Base-by-base conservation (phyloP, 768 basidiomycete species). In the Cubamyces lactineus region DNA sequence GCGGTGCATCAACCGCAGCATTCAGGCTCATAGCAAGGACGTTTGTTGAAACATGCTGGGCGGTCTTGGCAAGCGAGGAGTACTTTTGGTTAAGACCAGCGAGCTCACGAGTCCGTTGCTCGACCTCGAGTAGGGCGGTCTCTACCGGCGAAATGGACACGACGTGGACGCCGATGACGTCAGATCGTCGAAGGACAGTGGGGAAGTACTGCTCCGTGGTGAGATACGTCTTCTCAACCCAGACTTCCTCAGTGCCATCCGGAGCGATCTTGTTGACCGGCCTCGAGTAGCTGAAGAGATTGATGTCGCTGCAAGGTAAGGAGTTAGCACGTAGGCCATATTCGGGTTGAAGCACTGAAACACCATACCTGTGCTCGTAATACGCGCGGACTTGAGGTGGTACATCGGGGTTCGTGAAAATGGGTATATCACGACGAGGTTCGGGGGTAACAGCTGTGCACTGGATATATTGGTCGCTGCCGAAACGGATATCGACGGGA, bases 151-250 rank as follows among this genome's bases (percentile, higher is more conserved):
- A 92, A 48, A 96, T 86, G 72, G 96, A 91, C 53, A 85, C 78
- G 19, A 88, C 76, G 46, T 87, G 83, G 46, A 86, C 75, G 40
- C 83, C 85, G 30, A 93, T 78, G 45, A 98, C 85, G 70, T 97
- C 95, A 0, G 93, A 94, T 23, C 96, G 85, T 34, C 91, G 86
- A 40, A 98, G 82, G 2, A 98, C 91, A 0, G 94, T 95, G 0
- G 96, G 96, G 76, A 96, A 95, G 3, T 85, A 82, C 67, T 94
- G 91, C 73, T 95, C 92, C 0, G 92, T 94, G 3, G 87, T 91
- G 71, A 85, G 89, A 68, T 84, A 87, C 0, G 91, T 93, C 78
- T 96, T 98, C 72, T 97, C 95, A 0, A 88, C 75, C 94, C 94
- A 97, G 1, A 82, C 73, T 72, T 92, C 90, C 71, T 91, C 88